Base-by-base conservation (phyloP, 2,329 filamentous ascomycete species). In the Fusarium compactum region DNA sequence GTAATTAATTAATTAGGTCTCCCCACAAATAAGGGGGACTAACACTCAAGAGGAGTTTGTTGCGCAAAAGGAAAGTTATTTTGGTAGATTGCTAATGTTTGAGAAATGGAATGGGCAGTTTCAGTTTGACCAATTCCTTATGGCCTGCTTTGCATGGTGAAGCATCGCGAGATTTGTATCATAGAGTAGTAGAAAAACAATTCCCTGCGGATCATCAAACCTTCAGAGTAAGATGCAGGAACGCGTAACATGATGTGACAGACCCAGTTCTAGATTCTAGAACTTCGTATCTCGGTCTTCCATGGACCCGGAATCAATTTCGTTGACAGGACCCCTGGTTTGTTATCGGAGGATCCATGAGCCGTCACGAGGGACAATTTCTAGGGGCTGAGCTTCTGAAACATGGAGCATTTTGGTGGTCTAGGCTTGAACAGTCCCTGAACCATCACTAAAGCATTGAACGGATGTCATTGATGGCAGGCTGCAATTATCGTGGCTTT, bases 361-460 rank as follows among this genome's bases (percentile, higher is more conserved):
- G 22, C 53, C 54, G 44, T 61, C 50, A 53, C 47, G 32, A 47
- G 50, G 32, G 41, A 15, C 9, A 22, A 18, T 34, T 16, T 53
- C 61, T 43, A 60, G 69, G 57, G 68, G 67, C 62, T 61, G 59
- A 72, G 54, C 59, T 24, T 70, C 69, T 72, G 71, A 73, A 74
- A 74, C 71, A 74, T 74, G 61, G 52, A 68, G 59, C 34, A 46
- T 52, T 60, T 46, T 29, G 41, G 34, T 38, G n/a, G 50, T 51
- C 64, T 58, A 25, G 50, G 24, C 50, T 52, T 52, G 34, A 38
- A 7, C 34, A n/a, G 34, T 38, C 34, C 34, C 18, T 38, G 34
- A 6, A 38, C 34, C 34, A 38, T 18, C 34, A 12, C 34, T 38
- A 18, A 38, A 38, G 34, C 34, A 38, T 38, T 38, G 20, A n/a